Evolutionary conservation across 2,329 filamentous ascomycete species (phyloP), one percentile per base, ranked within the genome.

Genomic region (Stagonosporopsis vannaccii): DNA sequence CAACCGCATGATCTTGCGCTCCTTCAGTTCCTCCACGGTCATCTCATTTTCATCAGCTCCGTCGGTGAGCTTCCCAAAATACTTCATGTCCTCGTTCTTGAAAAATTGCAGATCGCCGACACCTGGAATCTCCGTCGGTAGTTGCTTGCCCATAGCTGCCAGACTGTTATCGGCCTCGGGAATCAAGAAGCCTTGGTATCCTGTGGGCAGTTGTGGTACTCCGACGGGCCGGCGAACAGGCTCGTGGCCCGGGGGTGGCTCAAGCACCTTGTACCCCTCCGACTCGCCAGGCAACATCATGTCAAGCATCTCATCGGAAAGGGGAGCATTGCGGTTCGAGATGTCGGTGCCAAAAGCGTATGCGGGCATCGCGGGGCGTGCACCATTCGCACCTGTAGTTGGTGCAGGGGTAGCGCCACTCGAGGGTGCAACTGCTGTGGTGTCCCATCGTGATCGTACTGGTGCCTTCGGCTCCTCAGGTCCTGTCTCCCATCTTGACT

Each of bases 41-140:
- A 99, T 86, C 20, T 87, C 84, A 67, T 94, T 96, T 78, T 99
- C 95, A 67, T 98, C 92, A 23, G 90, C 90, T 33, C 91, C 92
- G 72, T 99, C 95, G 20, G 96, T 94, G 36, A 99, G 85, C 81
- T 99, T 98, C 56, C 94, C 93, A 71, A 99, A 99, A 79, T 99
- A 99, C 35, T 91, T 89, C 92, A 98, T 97, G 77, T 99, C 95
- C 76, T 99, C 95, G 1, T 92, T 87, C 79, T 99, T 99, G 84
- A 99, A 97, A 75, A 98, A 99, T 66, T 97, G 93, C 47, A 99
- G 80, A 75, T 99, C 95, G 35, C 93, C 93, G 45, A 99, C 92
- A 35, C 95, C 95, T 3, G 95, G 93, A 33, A 99, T 97, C 72
- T 98, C 94, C 4, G 92, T 96, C 8, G 94, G 92, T 69, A 98